Evolutionary conservation across 768 basidiomycete genomes (phyloP).

Genomic region (Pleurotus tuber-regium): DNA sequence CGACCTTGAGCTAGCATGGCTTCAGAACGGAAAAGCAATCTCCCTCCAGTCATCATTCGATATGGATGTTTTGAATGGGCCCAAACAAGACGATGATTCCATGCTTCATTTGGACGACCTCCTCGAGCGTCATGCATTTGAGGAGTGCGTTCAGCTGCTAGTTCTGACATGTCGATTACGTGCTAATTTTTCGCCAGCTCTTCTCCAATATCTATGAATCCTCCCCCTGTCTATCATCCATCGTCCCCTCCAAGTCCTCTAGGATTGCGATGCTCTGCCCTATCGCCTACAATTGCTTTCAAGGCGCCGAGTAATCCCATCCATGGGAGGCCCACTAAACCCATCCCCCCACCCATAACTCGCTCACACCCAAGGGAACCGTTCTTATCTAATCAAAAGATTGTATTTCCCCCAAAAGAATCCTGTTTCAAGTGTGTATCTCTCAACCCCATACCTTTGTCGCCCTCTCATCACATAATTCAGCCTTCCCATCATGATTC

Average conservation of each 20-base stretch:
- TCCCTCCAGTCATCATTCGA: background rate
- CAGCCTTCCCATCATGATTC: conserved; percentile 80
- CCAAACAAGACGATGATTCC: conserved; percentile 47
- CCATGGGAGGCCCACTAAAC: conserved; percentile 39
- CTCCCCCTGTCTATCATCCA: conserved; percentile 29
- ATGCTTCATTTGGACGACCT: conserved; percentile 74
- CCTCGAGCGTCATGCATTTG: conserved; percentile 71
- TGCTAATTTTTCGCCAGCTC: conserved; percentile 26
- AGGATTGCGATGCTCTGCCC: conserved; percentile 18
- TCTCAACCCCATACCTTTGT: conserved; percentile 14
- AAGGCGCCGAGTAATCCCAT: conserved; percentile 12
- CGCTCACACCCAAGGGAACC: conserved; percentile 56
- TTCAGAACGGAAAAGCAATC: conserved; percentile 25
- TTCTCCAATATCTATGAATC: conserved; percentile 29
- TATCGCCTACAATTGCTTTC: conserved; percentile 19
- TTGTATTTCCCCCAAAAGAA: conserved; percentile 72
- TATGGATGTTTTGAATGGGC: conserved; percentile 22
- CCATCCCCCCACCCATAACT: conserved; percentile 65
- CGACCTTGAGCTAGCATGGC: conserved; percentile 56
- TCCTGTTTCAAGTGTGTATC: conserved; percentile 69
- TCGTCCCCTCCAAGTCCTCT: conserved; percentile 25
- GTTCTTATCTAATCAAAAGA: conserved; percentile 47
- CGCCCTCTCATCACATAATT: conserved; percentile 3
- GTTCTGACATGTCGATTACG: conserved; percentile 11
- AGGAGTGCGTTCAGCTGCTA: conserved; percentile 52